Percentiles rank a stretch among this genome's conserved stretches.
phyloP scores from a whole-genome alignment of 305 asterid genomes.

The Solanum chacoense region DNA sequence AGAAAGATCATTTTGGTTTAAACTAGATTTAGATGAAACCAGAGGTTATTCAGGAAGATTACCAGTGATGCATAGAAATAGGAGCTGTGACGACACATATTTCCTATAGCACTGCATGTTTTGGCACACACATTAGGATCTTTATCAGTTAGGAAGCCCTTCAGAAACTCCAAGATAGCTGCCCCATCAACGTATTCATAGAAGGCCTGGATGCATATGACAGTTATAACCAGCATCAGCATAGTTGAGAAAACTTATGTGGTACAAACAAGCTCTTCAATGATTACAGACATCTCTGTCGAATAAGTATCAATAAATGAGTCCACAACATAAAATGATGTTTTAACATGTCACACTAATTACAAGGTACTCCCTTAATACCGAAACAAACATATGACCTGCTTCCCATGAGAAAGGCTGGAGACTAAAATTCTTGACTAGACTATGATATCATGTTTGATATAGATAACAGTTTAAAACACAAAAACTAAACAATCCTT shows the following conservation, averaged over 20 bases:
- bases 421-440: neutral
- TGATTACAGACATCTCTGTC: neutral
- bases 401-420: neutral
- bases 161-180: constrained; percentile 66
- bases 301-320: neutral
- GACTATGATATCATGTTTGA: neutral
- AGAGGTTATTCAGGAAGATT: constrained; percentile 1
- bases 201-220: constrained; percentile 48
- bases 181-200: constrained; percentile 71
- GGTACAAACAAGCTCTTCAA: neutral
- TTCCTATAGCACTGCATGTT: constrained; percentile 93
- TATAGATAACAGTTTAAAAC: neutral
- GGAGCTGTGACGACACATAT: constrained; percentile 98
- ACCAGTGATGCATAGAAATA: constrained; percentile 82
- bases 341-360: neutral
- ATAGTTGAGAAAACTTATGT: neutral
- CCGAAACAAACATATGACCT: neutral
- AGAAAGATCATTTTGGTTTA: neutral
- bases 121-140: constrained; percentile 91
- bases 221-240: constrained; percentile 9
- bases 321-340: neutral
- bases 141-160: constrained; percentile 66
- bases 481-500: neutral
- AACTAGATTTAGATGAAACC: neutral
- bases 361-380: neutral